Evolutionary conservation across 2,329 filamentous ascomycete species (phyloP).

Genomic region (Talaromyces sp.): DNA sequence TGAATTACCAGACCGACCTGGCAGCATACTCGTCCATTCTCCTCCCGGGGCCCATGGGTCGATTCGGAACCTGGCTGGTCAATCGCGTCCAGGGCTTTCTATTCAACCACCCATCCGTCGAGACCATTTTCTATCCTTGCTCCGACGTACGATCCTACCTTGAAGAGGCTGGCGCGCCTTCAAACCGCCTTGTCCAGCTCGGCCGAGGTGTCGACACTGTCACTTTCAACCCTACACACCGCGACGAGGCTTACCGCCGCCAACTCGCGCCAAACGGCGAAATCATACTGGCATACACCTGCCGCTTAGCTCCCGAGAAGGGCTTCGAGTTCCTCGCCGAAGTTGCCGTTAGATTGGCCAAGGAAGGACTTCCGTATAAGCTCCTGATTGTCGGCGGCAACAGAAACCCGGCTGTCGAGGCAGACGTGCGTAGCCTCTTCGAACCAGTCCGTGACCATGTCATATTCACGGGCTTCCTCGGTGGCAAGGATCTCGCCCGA

Average conservation of each 20-base stretch:
- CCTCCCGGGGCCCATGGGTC: constrained; percentile 58
- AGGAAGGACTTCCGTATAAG: constrained; percentile 53
- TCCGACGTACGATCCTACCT: constrained; percentile 58
- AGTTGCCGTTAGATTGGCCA: constrained; percentile 50
- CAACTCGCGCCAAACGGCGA: constrained; percentile 57
- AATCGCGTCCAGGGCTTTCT: constrained; percentile 60
- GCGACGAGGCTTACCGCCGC: constrained; percentile 48
- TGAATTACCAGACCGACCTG: constrained; percentile 68
- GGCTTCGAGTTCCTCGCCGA: constrained; percentile 62
- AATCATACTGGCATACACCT: constrained; percentile 60
- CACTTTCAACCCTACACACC: constrained; percentile 52
- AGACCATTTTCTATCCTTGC: constrained; percentile 65
- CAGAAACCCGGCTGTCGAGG: constrained; percentile 56
- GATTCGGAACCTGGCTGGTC: constrained; percentile 57
- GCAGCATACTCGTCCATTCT: constrained; percentile 64
- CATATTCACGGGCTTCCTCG: constrained; percentile 61
- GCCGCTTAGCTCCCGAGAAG: constrained; percentile 63
- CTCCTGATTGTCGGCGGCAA: constrained; percentile 65
- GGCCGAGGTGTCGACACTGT: constrained; percentile 61
- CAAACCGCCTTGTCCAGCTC: constrained; percentile 54
- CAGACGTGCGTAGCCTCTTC: constrained; percentile 57
- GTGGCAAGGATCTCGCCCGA: constrained; percentile 56
- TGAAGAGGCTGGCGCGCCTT: constrained; percentile 49
- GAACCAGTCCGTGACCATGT: constrained; percentile 50
- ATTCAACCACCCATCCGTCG: constrained; percentile 56